A percentile compares a stretch with the other conserved stretches of the same genome.
Evolutionary conservation across 768 basidiomycete species (phyloP).

Genomic region (Crassisporium funariophilum): DNA sequence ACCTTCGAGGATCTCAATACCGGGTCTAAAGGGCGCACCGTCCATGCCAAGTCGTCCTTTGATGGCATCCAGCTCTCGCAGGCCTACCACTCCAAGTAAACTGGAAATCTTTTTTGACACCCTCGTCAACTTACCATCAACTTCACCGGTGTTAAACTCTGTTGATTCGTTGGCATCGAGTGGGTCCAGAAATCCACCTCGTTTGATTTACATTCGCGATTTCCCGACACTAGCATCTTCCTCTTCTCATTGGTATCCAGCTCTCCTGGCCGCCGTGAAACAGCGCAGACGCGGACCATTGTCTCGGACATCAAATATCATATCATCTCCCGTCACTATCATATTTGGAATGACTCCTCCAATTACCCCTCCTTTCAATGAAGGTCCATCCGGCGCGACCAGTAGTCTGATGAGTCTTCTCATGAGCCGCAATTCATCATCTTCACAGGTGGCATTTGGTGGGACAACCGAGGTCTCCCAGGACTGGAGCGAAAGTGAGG

Average conservation of each 20-base stretch:
- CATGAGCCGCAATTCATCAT: slow-evolving; percentile 42
- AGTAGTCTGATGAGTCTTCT: slow-evolving; percentile 46
- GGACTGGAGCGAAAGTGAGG: slow-evolving; percentile 70
- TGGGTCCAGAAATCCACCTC: slow-evolving; percentile 42
- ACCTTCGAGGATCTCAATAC: slow-evolving; percentile 42
- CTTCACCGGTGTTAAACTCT: slow-evolving; percentile 9
- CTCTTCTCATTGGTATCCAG: slow-evolving; percentile 78
- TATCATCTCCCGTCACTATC: slow-evolving; percentile 74
- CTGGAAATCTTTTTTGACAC: slow-evolving; percentile 76
- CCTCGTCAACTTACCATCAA: slow-evolving; percentile 62
- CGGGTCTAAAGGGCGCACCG: slow-evolving; percentile 40
- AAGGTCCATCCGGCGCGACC: slow-evolving; percentile 27
- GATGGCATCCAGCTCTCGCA: slow-evolving; percentile 42
- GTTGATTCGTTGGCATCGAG: too few species aligned
- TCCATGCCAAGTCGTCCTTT: slow-evolving; percentile 40
- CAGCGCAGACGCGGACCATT: slow-evolving; percentile 70
- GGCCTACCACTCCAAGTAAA: slow-evolving; percentile 52
- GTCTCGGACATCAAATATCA: slow-evolving; percentile 58
- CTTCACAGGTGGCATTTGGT: slow-evolving; percentile 30
- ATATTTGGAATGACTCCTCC: slow-evolving; percentile 87
- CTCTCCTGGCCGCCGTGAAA: slow-evolving; percentile 77
- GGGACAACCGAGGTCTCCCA: slow-evolving; percentile 30
- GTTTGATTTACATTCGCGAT: slow-evolving; percentile 84
- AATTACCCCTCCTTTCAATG: slow-evolving; percentile 50
- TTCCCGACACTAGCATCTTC: slow-evolving; percentile 74